phyloP scores from a whole-genome alignment of 1,139 yeast species.

The Geotrichum restrictum region DNA sequence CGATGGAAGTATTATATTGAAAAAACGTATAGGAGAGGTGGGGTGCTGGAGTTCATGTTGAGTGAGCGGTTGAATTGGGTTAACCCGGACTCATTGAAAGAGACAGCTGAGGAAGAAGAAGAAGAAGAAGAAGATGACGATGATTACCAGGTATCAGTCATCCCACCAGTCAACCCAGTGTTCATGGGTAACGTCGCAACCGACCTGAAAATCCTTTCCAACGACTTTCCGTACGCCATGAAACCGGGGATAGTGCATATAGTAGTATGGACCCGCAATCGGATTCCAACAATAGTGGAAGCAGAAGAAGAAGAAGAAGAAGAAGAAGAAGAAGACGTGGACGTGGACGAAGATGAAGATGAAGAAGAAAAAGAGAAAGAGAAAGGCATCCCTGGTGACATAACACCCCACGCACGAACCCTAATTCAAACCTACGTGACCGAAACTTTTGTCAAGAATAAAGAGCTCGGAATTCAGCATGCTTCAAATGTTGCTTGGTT shows the following conservation, averaged over 20 bases:
- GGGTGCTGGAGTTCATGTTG: conserved; percentile 35
- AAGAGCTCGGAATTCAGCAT: conserved; percentile 27
- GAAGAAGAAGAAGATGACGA: too few species aligned
- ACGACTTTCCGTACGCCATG: conserved; percentile 44
- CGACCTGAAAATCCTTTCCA: conserved; percentile 39
- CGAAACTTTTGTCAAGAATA: conserved; percentile 29
- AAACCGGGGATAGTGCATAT: conserved; percentile 39
- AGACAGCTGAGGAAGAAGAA: too few species aligned
- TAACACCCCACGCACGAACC: conserved; percentile 30
- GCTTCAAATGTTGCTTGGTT: conserved; percentile 37
- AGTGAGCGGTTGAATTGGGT: conserved; percentile 35
- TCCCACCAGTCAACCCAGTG: conserved; percentile 20
- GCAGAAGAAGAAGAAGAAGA: too few species aligned
- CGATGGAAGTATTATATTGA: conserved; percentile 33
- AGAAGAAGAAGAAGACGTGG: too few species aligned
- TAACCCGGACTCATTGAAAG: conserved; percentile 9
- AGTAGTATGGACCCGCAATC: conserved; percentile 42
- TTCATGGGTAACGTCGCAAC: conserved; percentile 28
- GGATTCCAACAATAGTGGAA: conserved; percentile 34
- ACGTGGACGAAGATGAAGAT: too few species aligned
- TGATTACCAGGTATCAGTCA: conserved; percentile 11
- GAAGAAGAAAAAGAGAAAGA: too few species aligned
- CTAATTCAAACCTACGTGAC: conserved; percentile 34
- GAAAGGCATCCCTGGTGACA: too few species aligned
- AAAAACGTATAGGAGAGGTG: conserved; percentile 25